Conservation (phyloP, 140 eudicot genomes). For the Erigeron philadelphicus region DNA sequence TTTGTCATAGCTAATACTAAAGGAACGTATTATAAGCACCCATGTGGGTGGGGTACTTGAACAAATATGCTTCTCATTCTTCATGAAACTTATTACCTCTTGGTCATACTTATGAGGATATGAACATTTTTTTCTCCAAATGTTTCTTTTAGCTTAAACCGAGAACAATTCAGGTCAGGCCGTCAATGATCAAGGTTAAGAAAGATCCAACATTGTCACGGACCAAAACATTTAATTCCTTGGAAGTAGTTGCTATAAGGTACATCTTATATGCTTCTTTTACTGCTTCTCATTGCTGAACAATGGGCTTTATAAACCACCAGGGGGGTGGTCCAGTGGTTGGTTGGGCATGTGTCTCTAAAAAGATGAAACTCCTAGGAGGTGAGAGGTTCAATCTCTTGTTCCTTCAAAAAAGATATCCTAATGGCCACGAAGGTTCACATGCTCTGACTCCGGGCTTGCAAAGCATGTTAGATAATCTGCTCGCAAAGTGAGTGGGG, state of each 20-base stretch:
- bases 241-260: conserved; percentile 66
- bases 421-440: too few species aligned
- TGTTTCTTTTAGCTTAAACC: conserved; percentile 38
- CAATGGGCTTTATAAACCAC: neutral
- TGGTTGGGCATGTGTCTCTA: too few species aligned
- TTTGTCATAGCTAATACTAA: neutral
- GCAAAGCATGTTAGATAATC: too few species aligned
- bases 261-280: conserved; percentile 12
- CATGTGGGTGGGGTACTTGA: neutral
- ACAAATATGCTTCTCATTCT: neutral
- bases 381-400: too few species aligned
- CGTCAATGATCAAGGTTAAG: conserved; percentile 74
- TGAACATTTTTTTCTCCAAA: conserved; percentile 16
- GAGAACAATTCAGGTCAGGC: conserved; percentile 55
- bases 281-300: neutral
- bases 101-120: neutral
- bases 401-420: too few species aligned
- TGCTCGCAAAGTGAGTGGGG: too few species aligned
- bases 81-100: neutral
- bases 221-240: conserved; percentile 39
- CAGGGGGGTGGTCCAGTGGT: too few species aligned
- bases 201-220: conserved; percentile 35
- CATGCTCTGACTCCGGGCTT: too few species aligned
- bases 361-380: too few species aligned
- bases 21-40: neutral